Evolutionary conservation across 2,329 filamentous ascomycete species (phyloP).

Genomic region (Stagonosporopsis chrysanthemi): DNA sequence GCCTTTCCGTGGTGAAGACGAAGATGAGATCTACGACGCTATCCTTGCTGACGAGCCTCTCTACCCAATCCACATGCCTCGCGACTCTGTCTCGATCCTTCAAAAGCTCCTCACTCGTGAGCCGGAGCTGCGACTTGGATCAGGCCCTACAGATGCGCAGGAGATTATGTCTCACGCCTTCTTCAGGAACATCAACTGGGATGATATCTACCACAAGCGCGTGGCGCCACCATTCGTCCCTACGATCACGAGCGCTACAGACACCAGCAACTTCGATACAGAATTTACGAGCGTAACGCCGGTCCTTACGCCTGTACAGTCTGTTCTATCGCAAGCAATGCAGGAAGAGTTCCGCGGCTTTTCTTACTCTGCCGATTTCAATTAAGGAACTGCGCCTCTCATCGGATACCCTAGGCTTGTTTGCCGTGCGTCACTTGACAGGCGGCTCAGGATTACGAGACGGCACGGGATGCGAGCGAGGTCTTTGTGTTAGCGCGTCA

Average conservation of each 20-base stretch:
- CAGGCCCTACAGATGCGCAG: slow-evolving; percentile 94
- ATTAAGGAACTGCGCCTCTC: slow-evolving; percentile 47
- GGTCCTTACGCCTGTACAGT: slow-evolving; percentile 95
- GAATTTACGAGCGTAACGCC: slow-evolving; percentile 99
- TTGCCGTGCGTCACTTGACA: slow-evolving; percentile 11
- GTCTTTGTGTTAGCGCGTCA: background rate
- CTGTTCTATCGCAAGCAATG: slow-evolving; percentile 96
- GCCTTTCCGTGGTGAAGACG: slow-evolving; percentile 97
- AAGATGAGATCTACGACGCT: slow-evolving; percentile 98
- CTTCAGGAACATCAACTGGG: slow-evolving; percentile 98
- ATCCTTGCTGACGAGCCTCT: slow-evolving; percentile 97
- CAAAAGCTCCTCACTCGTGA: slow-evolving; percentile 97
- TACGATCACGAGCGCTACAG: slow-evolving; percentile 86
- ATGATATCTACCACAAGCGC: slow-evolving; percentile 96
- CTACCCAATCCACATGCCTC: slow-evolving; percentile 98
- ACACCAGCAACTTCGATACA: slow-evolving; percentile 99
- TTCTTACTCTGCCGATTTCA: slow-evolving; percentile 94
- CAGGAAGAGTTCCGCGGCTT: slow-evolving; percentile 99
- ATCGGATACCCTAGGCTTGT: slow-evolving; percentile 28
- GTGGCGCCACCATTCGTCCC: slow-evolving; percentile 89
- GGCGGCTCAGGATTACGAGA: background rate
- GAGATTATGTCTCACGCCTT: slow-evolving; percentile 99
- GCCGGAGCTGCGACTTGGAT: slow-evolving; percentile 89
- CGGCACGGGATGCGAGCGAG: background rate
- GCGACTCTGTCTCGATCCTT: slow-evolving; percentile 95